A percentile compares a stretch with the other conserved stretches of the same genome.
Conservation (phyloP, 1,284 basidiomycete species). For the Apiotrichum veenhuisii region DNA sequence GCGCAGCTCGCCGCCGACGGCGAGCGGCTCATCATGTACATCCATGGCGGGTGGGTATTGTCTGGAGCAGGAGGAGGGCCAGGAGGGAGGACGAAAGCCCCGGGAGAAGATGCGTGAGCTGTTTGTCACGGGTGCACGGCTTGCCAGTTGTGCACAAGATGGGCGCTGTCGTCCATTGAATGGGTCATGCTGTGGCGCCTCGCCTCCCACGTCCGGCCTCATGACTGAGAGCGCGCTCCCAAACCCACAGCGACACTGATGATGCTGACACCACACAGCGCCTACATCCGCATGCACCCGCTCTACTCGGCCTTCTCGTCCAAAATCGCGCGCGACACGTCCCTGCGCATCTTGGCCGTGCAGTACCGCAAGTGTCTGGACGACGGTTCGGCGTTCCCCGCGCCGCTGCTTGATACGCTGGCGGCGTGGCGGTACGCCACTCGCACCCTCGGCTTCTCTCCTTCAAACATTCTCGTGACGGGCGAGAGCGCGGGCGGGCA, state of each 20-base stretch:
- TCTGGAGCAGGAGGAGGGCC: no score
- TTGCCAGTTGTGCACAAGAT: no score
- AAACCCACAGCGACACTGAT: no score
- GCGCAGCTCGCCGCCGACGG: constrained; percentile 10
- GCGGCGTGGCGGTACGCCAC: constrained; percentile 61
- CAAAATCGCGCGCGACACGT: constrained; percentile 15
- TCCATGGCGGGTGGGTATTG: constrained; percentile 34
- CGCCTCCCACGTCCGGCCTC: no score
- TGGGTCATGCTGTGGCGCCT: not conserved
- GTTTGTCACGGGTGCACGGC: no score
- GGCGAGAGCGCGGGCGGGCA: constrained; percentile 68
- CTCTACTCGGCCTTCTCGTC: constrained; percentile 19
- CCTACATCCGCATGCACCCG: constrained; percentile 27
- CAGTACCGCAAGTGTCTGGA: constrained; percentile 26
- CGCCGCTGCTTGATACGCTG: constrained; percentile 59
- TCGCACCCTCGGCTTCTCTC: constrained; percentile 46
- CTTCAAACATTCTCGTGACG: constrained; percentile 58
- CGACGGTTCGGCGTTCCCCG: constrained; percentile 53
- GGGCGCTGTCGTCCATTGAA: no score
- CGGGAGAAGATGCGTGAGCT: no score
- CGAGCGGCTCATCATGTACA: constrained; percentile 25
- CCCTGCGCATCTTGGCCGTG: constrained; percentile 15
- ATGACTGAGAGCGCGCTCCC: no score
- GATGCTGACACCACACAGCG: constrained; percentile 13
- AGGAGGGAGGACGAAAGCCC: no score